phyloP scores from a whole-genome alignment of 192 early-diverging fungal genomes.

The Geranomyces michiganensis region DNA sequence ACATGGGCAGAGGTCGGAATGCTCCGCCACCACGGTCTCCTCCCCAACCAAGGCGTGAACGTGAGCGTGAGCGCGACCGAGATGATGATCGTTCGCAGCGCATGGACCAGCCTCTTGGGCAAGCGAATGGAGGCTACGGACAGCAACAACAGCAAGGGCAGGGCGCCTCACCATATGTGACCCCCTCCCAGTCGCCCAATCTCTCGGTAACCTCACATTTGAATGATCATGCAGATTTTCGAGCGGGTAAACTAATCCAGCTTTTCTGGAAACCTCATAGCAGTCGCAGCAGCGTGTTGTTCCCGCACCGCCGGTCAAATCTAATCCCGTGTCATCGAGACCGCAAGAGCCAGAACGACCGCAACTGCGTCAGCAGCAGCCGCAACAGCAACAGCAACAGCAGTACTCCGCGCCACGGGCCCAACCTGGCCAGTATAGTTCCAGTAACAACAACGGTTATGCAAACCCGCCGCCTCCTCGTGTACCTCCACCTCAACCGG shows the following conservation, averaged over 20 bases:
- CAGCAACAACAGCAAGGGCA: neutral
- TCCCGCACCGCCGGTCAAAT: conserved; percentile 12
- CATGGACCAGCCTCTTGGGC: neutral
- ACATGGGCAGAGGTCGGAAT: conserved; percentile 40
- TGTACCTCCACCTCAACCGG: conserved; percentile 17
- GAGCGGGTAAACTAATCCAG: too few species aligned
- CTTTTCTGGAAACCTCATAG: neutral
- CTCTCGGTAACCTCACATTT: conserved; percentile 20
- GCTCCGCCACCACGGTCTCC: conserved; percentile 4
- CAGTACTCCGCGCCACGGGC: conserved; percentile 16
- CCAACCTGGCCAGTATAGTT: neutral
- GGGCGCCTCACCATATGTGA: conserved; percentile 17
- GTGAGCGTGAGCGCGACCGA: neutral
- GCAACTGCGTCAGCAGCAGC: conserved; percentile 50
- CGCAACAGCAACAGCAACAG: conserved; percentile 32
- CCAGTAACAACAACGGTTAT: neutral
- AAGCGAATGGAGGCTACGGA: conserved; percentile 5
- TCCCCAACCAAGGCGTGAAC: conserved; percentile 2
- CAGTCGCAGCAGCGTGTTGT: conserved; percentile 26
- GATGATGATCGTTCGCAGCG: conserved; percentile 1
- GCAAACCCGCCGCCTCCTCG: neutral
- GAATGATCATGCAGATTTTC: neutral
- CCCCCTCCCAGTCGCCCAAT: conserved; percentile 31
- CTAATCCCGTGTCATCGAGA: neutral
- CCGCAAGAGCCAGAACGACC: conserved; percentile 16